These are phyloP conservation scores for Barnettozyma californica DNA, from an alignment of 805 yeast genomes.

Conservation along the genomic window DNA sequence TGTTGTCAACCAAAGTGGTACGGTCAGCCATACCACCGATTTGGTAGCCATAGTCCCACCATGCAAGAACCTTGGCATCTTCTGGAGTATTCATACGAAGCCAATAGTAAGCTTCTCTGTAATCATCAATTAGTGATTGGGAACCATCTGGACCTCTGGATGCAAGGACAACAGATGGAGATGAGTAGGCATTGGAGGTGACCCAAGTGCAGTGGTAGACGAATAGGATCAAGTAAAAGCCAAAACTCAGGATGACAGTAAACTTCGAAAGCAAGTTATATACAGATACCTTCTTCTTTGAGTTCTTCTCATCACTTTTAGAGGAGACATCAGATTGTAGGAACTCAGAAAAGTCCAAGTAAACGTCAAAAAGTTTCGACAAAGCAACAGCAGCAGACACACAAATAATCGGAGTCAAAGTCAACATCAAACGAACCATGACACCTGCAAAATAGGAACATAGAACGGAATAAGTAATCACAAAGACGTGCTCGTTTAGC, in stretches of 20 bases:
- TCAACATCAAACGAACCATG: conserved; percentile 96
- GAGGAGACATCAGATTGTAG: conserved; percentile 8
- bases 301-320: conserved; percentile 8
- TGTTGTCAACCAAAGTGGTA: conserved; percentile 95
- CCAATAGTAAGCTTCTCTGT: conserved; percentile 99
- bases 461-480: conserved; percentile 86
- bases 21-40: conserved; percentile 99
- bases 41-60: conserved; percentile 99
- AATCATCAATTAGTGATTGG: conserved; percentile 84
- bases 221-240: conserved; percentile 69
- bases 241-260: conserved; percentile 61
- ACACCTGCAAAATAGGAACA: conserved; percentile 98
- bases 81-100: conserved; percentile 95
- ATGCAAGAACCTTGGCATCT: conserved; percentile 92
- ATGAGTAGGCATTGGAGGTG: conserved; percentile 89
- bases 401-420: conserved; percentile 94
- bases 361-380: conserved; percentile 78
- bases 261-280: conserved; percentile 44
- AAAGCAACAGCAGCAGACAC: conserved; percentile 87
- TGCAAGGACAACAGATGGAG: conserved; percentile 95
- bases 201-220: conserved; percentile 98
- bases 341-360: conserved; percentile 53
- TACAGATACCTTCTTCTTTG: conserved; percentile 13
- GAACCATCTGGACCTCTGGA: conserved; percentile 82
- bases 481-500: conserved; percentile 86